Base-by-base conservation (phyloP, 345 rosid genomes). In the Salix arbutifolia region DNA sequence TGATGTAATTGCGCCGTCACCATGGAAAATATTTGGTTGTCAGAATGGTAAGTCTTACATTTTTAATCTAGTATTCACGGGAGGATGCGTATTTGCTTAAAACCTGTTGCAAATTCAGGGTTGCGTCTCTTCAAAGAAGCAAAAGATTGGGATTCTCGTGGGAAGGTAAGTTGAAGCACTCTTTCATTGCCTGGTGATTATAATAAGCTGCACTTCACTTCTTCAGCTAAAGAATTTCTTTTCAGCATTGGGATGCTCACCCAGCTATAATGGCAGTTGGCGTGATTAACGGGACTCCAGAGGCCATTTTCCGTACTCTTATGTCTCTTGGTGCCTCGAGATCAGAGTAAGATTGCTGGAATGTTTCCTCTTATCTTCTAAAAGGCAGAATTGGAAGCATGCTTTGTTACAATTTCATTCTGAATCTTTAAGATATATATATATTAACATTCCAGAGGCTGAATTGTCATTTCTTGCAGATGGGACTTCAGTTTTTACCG, bases 201-300 rank as follows among this genome's bases (percentile, higher is more conserved):
- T 64, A 31, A 28, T 65, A 65, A 42, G 58, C 33, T 78, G 26
- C 61, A 38, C 38, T 31, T 38, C 42, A 67, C 31, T 21, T 69
- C 35, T 26, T 66, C 61, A 14, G 48, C 71, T 79, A 35, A 69
- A 60, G 3, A 19, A 70, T 19, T 40, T 44, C 17, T 76, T 50
- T 44, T 80, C 85, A 92, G 97, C 88, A 84, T 65, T 94, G 99
- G 98, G 97, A 91, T 80, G 91, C 91, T 83, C 87, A 96, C 73
- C 93, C 97, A 1, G 99, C 97, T 79, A 84, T 94, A 76, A 96
- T 96, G 98, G 98, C 97, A 1, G 99, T 96, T 76, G 97, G 99
- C 25, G 84, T 88, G 68, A 89, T 91, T 71, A 89, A 91, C 69
- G 98, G 94, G 71, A 83, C 91, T 77, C 88, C 97, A 44, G 99